Percentiles rank a stretch among this genome's conserved stretches.
phyloP scores from a whole-genome alignment of 1,284 basidiomycete species.

The Agroathelia rolfsii region DNA sequence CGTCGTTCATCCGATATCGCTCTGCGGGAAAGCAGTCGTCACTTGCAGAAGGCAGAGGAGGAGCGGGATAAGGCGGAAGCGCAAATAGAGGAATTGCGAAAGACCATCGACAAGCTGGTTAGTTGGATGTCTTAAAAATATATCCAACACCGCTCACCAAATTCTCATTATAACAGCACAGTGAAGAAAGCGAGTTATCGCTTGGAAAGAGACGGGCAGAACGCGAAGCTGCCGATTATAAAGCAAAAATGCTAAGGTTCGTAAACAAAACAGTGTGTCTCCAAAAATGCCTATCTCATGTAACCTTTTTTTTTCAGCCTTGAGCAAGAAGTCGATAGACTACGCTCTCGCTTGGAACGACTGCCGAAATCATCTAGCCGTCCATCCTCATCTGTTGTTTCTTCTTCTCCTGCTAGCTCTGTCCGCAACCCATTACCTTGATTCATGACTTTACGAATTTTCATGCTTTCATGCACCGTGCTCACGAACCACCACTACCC shows the following conservation, averaged over 20 bases:
- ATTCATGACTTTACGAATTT: too few relatives aligned
- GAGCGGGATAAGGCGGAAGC: constrained; percentile 50
- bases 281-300: constrained; percentile 6
- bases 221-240: constrained; percentile 63
- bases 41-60: constrained; percentile 50
- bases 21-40: constrained; percentile 50
- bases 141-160: constrained; percentile 8
- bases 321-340: constrained; percentile 60
- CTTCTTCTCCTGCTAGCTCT: too few relatives aligned
- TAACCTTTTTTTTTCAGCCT: constrained; percentile 29
- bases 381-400: too few relatives aligned
- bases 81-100: constrained; percentile 46
- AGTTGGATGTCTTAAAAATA: constrained; percentile 13
- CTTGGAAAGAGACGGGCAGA: constrained; percentile 67
- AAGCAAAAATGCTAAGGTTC: constrained; percentile 60
- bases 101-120: constrained; percentile 52
- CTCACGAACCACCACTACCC: too few relatives aligned
- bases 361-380: too few relatives aligned
- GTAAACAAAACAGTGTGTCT: constrained; percentile 15
- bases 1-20: constrained; percentile 45
- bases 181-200: constrained; percentile 54
- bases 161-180: constrained; percentile 42
- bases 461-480: too few relatives aligned
- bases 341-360: constrained; percentile 53
- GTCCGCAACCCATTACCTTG: too few relatives aligned